Conservation (phyloP, 139 green algal species). For the Ettlia oleoabundans region DNA sequence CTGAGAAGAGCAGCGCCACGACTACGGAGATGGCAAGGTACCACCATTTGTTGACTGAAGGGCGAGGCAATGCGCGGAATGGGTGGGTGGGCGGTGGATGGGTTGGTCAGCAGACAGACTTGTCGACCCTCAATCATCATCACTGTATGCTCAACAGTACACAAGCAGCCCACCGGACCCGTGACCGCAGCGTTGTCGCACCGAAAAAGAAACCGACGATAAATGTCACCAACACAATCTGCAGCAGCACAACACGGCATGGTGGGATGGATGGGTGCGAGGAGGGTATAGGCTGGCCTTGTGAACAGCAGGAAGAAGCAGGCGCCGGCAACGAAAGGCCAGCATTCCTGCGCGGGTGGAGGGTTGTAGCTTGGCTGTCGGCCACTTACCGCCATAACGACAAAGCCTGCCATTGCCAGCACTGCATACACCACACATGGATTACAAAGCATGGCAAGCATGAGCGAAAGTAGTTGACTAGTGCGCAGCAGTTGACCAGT, state of each 20-base stretch:
- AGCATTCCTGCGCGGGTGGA: too few relatives aligned
- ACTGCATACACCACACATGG: too few relatives aligned
- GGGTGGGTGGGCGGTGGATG: not conserved
- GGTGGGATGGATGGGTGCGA: too few relatives aligned
- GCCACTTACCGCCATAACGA: too few relatives aligned
- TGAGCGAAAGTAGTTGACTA: too few relatives aligned
- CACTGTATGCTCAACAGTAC: not conserved
- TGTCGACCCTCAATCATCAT: too few relatives aligned
- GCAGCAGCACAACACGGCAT: not conserved
- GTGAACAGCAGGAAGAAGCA: not conserved
- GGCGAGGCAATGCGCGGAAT: not conserved
- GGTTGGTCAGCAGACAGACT: not conserved
- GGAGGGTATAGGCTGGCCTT: not conserved
- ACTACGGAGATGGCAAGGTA: constrained; percentile 52
- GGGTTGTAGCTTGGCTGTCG: too few relatives aligned
- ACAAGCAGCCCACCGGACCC: not conserved
- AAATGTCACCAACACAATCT: constrained; percentile 31
- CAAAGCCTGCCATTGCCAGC: too few relatives aligned
- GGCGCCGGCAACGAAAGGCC: too few relatives aligned
- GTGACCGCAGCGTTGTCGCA: too few relatives aligned
- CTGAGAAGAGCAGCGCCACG: constrained; percentile 57
- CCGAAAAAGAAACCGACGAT: constrained; percentile 58
- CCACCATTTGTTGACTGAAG: constrained; percentile 21
- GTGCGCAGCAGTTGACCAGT: too few relatives aligned
- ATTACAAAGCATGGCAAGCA: too few relatives aligned